These are phyloP conservation scores for Paspalum notatum DNA, from an alignment of 176 grass and related monocot species.

Conservation along the genomic window DNA sequence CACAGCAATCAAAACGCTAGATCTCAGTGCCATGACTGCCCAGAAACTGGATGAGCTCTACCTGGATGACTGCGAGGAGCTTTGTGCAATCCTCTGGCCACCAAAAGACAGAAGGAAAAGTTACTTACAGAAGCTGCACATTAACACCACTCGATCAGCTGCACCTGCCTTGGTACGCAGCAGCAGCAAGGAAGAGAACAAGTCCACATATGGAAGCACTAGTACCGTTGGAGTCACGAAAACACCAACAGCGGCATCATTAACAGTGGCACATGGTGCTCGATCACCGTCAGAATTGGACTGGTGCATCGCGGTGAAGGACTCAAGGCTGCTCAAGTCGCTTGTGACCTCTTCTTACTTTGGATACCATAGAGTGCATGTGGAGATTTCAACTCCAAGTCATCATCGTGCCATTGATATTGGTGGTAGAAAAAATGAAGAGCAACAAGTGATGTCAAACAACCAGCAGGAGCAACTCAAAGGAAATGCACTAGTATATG, in stretches of 20 bases:
- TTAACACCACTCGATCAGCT: background rate
- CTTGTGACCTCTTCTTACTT: no score
- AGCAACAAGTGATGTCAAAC: no score
- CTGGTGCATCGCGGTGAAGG: background rate
- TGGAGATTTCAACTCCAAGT: background rate
- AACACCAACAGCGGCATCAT: background rate
- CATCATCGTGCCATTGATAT: no score
- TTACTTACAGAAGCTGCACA: background rate
- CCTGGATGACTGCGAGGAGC: background rate
- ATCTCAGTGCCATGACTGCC: background rate
- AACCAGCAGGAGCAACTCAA: background rate
- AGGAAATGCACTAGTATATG: background rate
- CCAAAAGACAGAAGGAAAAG: accelerated
- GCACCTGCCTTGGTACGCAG: no score
- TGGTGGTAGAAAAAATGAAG: no score
- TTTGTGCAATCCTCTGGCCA: conserved; percentile 37
- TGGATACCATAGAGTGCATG: background rate
- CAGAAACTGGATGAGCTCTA: background rate
- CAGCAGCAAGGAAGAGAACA: no score
- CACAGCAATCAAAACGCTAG: conserved; percentile 2
- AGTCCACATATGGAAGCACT: no score
- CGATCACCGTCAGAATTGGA: background rate
- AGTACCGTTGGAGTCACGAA: no score
- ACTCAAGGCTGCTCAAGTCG: background rate
- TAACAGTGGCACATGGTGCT: background rate